phyloP scores from a whole-genome alignment of 257 asterid species.

The Fraxinus cuspidata region DNA sequence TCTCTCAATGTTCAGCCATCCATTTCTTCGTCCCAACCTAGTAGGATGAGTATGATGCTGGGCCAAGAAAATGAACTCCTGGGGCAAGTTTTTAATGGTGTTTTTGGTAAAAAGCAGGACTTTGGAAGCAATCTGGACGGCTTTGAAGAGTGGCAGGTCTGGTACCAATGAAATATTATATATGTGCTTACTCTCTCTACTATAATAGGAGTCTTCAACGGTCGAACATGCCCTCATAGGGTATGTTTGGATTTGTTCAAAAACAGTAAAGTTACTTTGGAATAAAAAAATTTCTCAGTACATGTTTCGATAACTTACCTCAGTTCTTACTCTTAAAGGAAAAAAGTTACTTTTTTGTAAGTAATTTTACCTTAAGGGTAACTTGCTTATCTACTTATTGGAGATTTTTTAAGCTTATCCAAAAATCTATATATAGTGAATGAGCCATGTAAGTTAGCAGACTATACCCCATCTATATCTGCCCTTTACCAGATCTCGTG shows the following conservation, averaged over 20 bases:
- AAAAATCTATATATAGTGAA: constrained; percentile 10
- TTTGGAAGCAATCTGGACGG: constrained; percentile 40
- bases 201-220: neutral
- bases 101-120: constrained; percentile 41
- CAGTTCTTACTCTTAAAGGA: neutral
- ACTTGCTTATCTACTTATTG: neutral
- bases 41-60: constrained; percentile 39
- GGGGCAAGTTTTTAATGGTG: constrained; percentile 45
- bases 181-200: neutral
- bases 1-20: constrained; percentile 51
- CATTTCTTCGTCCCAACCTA: constrained; percentile 46
- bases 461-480: neutral
- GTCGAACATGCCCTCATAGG: neutral
- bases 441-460: neutral
- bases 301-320: neutral
- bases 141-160: constrained; percentile 77
- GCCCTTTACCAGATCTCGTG: neutral
- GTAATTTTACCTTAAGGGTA: neutral
- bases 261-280: neutral
- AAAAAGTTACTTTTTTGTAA: neutral
- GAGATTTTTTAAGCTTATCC: constrained; percentile 9
- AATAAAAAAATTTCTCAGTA: neutral
- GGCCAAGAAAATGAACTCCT: constrained; percentile 50
- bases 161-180: constrained; percentile 1
- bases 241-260: neutral